Evolutionary conservation across 345 rosid genomes (phyloP), one percentile per base, ranked within the genome.

Genomic region (Populus euphratica): DNA sequence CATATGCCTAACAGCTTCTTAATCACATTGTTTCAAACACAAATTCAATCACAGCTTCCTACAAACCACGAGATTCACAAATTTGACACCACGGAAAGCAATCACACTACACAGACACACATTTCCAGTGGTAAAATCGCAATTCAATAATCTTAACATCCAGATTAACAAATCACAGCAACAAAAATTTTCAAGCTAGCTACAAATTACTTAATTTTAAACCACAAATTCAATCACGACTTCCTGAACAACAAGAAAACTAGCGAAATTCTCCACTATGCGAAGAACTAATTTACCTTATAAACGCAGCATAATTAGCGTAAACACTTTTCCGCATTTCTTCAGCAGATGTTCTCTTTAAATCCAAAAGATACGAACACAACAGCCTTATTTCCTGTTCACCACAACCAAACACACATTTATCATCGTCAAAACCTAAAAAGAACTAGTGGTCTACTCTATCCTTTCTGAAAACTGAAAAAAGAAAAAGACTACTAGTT

Each of bases 291-390:
- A 75, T 85, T 75, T 47, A 96, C 99, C 98, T 92, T 69, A 96
- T 96, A 80, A 96, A 96, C 65, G 99, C 98, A 5, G 99, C 77
- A 77, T 96, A 96, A 78, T 96, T 96, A 70, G 99, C 99, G 82
- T 92, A 96, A 20, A 96, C 99, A 78, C 98, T 96, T 82, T 85
- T 91, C 17, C 99, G 90, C 99, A 96, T 92, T 87, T 94, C 99
- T 80, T 96, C 99, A 6, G 99, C 99, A 20, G 99, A 96, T 76
- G 90, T 94, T 89, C 82, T 92, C 91, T 96, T 96, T 89, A 96
- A 87, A 86, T 94, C 98, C 89, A 96, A 76, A 74, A 96, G 88
- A 82, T 87, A 79, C 3, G 95, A 88, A 78, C 98, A 91, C 72
- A 96, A 78, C 68, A 91, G 96, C 81, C 88, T 91, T 77, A 96